Evolutionary conservation across 2,329 filamentous ascomycete genomes (phyloP), one percentile per base, ranked within the genome.

Genomic region (Onygenales sp.): DNA sequence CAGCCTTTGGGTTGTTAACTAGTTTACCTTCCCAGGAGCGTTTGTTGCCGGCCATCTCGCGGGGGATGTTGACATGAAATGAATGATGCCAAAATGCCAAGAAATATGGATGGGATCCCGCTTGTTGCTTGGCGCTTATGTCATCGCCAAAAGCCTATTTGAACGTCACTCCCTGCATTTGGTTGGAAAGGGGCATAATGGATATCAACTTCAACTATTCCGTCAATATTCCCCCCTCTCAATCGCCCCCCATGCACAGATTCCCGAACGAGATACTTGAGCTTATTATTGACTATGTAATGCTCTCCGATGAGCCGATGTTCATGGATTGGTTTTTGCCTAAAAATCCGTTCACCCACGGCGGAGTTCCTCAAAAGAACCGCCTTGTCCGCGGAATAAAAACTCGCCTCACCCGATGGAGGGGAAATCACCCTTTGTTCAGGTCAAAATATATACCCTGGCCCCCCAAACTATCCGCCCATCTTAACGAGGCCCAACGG

Each of bases 1-100:
- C 46, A n/a, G 51, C 54, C 3, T 55, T 50, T 43, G 60, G 56
- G 21, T 31, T 46, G 41, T 47, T 33, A n/a, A 66, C 53, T 3
- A 63, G 57, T 50, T 66, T 60, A 14, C 69, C 69, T 61, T 71
- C 66, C 66, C 69, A 68, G 42, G 66, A 65, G 52, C 69, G 64
- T 63, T 72, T 71, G 45, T 59, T 71, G 38, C 69, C 68, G 49
- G 68, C 65, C 61, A 65, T 64, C 27, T 17, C 27, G 39, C 11
- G n/a, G 33, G 21, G 38, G 33, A 10, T 46, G 14, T 41, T n/a
- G 31, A 13, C 38, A n/a, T 27, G 7, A 6, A 14, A 14, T 27
- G n/a, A 14, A 10, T 14, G 11, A 48, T 36, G 10, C 8, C 7
- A 8, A 31, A 17, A 32, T 32, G 43, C 43, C 43, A 45, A 45